Evolutionary conservation across 192 early-diverging fungal species (phyloP).

Genomic region (Lobosporangium transversale): DNA sequence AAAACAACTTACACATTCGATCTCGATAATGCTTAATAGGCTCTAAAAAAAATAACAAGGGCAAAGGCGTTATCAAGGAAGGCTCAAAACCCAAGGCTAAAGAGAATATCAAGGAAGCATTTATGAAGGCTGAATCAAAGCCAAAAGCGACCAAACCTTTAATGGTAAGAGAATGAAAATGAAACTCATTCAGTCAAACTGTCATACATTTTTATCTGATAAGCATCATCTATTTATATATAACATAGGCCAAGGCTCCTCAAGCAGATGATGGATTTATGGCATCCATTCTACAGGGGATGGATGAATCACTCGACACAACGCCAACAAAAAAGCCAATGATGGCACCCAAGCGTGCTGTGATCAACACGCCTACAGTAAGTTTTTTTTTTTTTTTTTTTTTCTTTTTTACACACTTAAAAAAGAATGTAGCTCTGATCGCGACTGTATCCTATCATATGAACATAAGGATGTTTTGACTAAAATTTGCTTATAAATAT

Average conservation of each 20-base stretch:
- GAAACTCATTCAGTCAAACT: too few species aligned
- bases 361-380: slow-evolving; percentile 33
- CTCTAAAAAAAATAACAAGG: slow-evolving; percentile 42
- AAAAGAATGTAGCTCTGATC: too few species aligned
- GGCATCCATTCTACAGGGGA: slow-evolving; percentile 18
- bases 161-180: slow-evolving; percentile 12
- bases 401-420: neutral
- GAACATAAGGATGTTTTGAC: too few species aligned
- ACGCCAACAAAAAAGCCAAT: slow-evolving; percentile 24
- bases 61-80: slow-evolving; percentile 9
- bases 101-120: slow-evolving; percentile 45
- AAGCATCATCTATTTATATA: too few species aligned
- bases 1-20: too few species aligned
- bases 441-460: too few species aligned
- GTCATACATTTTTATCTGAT: too few species aligned
- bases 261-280: slow-evolving; percentile 46
- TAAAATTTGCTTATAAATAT: neutral
- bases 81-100: slow-evolving; percentile 27
- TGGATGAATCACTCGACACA: slow-evolving; percentile 15
- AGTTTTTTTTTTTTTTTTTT: neutral
- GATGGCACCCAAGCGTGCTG: slow-evolving; percentile 8
- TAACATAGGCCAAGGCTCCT: slow-evolving; percentile 12
- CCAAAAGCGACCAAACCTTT: slow-evolving; percentile 13
- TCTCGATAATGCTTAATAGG: slow-evolving; percentile 28
- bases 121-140: slow-evolving; percentile 36